Percentiles rank a stretch among this genome's conserved stretches.
These are phyloP conservation scores for Nakazawaea pomicola DNA, from an alignment of 805 yeast species.

Conservation along the genomic window DNA sequence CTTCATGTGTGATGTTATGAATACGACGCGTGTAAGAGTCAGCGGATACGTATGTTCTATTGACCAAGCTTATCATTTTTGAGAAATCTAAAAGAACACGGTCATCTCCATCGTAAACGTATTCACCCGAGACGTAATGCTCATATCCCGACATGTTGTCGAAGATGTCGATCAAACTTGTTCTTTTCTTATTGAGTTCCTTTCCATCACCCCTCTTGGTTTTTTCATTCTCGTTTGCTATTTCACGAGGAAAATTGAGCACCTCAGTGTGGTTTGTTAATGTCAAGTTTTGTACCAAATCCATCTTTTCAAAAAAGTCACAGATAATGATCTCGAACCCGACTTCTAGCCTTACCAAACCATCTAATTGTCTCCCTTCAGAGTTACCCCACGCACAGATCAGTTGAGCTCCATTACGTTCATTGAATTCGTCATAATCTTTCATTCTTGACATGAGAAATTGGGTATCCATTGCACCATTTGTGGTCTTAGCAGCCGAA, in stretches of 20 bases:
- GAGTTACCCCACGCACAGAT: constrained; percentile 55
- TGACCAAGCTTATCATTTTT: constrained; percentile 47
- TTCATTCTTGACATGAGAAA: constrained; percentile 32
- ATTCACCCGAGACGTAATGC: constrained; percentile 38
- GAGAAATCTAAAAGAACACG: constrained; percentile 48
- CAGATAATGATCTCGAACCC: constrained; percentile 62
- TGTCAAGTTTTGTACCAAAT: constrained; percentile 40
- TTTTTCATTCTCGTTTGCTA: not conserved
- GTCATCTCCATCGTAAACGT: constrained; percentile 42
- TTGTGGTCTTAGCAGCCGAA: constrained; percentile 52
- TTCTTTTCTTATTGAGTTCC: constrained; percentile 15
- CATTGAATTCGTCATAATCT: constrained; percentile 29
- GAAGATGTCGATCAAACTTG: constrained; percentile 21
- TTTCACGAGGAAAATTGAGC: constrained; percentile 32
- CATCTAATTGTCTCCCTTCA: constrained; percentile 49
- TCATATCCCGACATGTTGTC: constrained; percentile 36
- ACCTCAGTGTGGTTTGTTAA: constrained; percentile 29
- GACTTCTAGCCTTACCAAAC: constrained; percentile 51
- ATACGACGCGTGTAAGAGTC: constrained; percentile 41
- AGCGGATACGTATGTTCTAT: constrained; percentile 41
- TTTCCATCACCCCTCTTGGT: constrained; percentile 8
- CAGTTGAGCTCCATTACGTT: constrained; percentile 38
- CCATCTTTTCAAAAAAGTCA: constrained; percentile 46
- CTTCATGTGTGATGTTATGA: constrained; percentile 27
- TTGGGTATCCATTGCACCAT: constrained; percentile 64